phyloP scores from a whole-genome alignment of 2,329 filamentous ascomycete genomes.

The Arthrinium puccinioides region DNA sequence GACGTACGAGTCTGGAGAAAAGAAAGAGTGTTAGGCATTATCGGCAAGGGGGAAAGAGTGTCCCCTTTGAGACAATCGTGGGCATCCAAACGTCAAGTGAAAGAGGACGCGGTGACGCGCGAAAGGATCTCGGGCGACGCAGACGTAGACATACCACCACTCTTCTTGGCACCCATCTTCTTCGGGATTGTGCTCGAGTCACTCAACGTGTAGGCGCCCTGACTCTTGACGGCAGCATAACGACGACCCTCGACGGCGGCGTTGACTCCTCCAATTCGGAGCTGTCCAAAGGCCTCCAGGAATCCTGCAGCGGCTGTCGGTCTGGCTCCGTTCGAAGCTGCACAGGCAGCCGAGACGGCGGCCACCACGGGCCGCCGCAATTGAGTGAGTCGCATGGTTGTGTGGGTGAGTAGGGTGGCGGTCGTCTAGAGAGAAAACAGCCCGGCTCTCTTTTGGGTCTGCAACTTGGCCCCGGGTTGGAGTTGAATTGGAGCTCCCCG shows the following conservation, averaged over 20 bases:
- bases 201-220: constrained; percentile 61
- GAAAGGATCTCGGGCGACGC: neutral
- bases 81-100: too few relatives aligned
- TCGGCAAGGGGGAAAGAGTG: neutral
- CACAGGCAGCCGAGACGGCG: constrained; percentile 22
- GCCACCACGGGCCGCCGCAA: constrained; percentile 35
- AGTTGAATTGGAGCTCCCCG: constrained; percentile 3
- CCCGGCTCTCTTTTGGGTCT: neutral
- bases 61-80: neutral
- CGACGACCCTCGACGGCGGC: constrained; percentile 41
- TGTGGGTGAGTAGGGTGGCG: neutral
- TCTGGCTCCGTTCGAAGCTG: constrained; percentile 12
- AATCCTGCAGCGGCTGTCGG: constrained; percentile 4
- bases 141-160: constrained; percentile 59
- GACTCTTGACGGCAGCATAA: constrained; percentile 54
- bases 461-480: too few relatives aligned
- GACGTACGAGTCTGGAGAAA: constrained; percentile 70
- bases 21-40: constrained; percentile 3
- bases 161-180: constrained; percentile 90
- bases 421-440: neutral
- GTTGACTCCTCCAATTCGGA: constrained; percentile 24
- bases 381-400: constrained; percentile 33
- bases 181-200: constrained; percentile 59
- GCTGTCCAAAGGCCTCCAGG: constrained; percentile 19
- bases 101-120: neutral